Evolutionary conservation across 495 filamentous ascomycete genomes (phyloP), one percentile per base, ranked within the genome.

Genomic region (Hyaloscypha hepaticicola): DNA sequence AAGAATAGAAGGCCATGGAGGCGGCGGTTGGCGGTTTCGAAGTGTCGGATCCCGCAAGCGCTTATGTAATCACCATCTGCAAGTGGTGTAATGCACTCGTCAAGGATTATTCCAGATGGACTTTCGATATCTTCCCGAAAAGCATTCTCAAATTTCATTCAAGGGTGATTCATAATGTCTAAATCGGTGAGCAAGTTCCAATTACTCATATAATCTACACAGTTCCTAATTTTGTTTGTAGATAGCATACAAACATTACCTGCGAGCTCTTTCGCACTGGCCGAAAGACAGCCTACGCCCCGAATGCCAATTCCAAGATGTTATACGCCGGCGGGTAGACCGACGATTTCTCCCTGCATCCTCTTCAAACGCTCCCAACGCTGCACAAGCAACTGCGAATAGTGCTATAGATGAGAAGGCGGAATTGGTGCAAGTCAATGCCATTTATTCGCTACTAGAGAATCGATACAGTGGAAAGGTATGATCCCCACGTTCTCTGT

Each of bases 201-300:
- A 60, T 21, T 38, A 45, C 38, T 25, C 14, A 8, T 22, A 25
- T 19, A 57, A 45, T 7, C 26, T 45, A 52, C 34, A 21, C 19
- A 53, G 12, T 55, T 45, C 22, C 55, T 63, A 55, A 63, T 19
- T 60, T 27, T 26, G 6, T 19, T 5, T 50, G 45, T 34, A 80
- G 73, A 71, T 79, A 66, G 76, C 71, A 70, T 79, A 73, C 70
- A 80, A 75, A 73, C 85, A 80, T 72, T 86, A 86, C 79, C 79
- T 86, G 61, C 86, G 82, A 76, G 87, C 89, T 64, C 78, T 96
- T 60, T 78, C 82, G 67, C 86, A 84, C 69, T 96, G 92, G 92
- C 93, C 93, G 55, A 79, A 80, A 65, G 91, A 96, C 72, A 72
- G 76, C 49, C 84, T 96, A 60, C 91, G 93, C 2, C 93, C 93